A percentile compares a stretch with the other conserved stretches of the same genome.
These are phyloP conservation scores for Exophiala phaeomuriformis DNA, from an alignment of 2,329 filamentous ascomycete species.

Conservation along the genomic window DNA sequence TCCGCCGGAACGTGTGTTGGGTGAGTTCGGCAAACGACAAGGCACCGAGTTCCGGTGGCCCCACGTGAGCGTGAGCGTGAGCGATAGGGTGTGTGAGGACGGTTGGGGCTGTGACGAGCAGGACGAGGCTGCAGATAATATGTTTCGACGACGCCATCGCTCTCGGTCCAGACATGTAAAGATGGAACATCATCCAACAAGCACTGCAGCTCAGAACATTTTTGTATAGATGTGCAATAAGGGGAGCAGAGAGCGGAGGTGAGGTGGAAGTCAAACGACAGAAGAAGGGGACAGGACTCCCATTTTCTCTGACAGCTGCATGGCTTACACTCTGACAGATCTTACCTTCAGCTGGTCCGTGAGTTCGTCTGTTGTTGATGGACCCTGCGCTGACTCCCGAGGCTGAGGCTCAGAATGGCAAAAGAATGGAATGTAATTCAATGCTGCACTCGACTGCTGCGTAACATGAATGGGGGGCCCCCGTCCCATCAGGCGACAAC, in stretches of 20 bases:
- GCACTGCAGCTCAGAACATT: not conserved
- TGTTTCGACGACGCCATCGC: slow-evolving; percentile 1
- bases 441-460: too few relatives aligned
- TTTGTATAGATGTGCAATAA: not conserved
- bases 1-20: slow-evolving; percentile 9
- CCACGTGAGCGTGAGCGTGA: slow-evolving; percentile 10
- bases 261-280: not conserved
- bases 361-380: not conserved
- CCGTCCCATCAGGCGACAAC: too few relatives aligned
- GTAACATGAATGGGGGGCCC: too few relatives aligned
- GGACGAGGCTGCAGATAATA: not conserved
- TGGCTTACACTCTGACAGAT: not conserved
- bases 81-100: slow-evolving; percentile 9
- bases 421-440: not conserved
- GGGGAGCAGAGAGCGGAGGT: not conserved
- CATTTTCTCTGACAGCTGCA: not conserved
- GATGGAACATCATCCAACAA: not conserved
- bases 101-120: not conserved
- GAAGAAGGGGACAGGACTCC: not conserved
- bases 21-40: slow-evolving; percentile 18
- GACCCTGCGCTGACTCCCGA: not conserved
- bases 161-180: not conserved
- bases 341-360: not conserved
- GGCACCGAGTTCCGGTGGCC: slow-evolving; percentile 6
- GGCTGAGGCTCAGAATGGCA: slow-evolving; percentile 3